Conservation (phyloP, 106 monocot genomes). For the Vanilla planifolia region DNA sequence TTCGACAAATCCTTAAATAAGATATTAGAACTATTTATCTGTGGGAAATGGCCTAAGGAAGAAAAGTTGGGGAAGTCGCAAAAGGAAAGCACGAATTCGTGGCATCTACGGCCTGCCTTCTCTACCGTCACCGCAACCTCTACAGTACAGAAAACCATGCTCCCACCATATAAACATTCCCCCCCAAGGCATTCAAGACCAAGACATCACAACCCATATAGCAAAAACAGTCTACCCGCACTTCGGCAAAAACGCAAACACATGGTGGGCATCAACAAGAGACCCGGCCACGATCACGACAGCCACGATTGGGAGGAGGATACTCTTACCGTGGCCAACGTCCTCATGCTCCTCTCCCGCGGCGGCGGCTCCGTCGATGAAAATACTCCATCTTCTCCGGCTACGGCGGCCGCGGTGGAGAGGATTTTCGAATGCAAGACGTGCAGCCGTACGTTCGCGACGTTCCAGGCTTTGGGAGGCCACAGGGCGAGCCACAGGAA, state of each 20-base stretch:
- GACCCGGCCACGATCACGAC: background rate
- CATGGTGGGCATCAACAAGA: conserved; percentile 4
- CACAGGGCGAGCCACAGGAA: conserved; percentile 69
- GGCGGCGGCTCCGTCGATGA: background rate
- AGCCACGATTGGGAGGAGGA: background rate
- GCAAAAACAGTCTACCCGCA: no score
- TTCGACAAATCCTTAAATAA: no score
- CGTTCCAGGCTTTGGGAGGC: conserved; percentile 71
- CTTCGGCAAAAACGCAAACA: background rate
- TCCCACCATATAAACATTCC: background rate
- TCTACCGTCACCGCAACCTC: no score
- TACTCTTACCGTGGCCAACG: background rate
- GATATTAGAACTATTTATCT: no score
- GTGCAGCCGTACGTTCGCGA: conserved; percentile 53
- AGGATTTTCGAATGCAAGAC: conserved; percentile 65
- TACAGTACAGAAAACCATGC: no score
- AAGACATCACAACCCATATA: no score
- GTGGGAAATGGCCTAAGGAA: no score
- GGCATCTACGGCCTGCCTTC: no score
- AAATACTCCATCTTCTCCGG: no score
- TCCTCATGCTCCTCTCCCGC: conserved; percentile 2
- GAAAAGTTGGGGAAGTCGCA: no score
- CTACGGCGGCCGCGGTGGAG: background rate
- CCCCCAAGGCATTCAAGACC: no score
- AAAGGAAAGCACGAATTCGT: no score